Evolutionary conservation across 2,329 filamentous ascomycete genomes (phyloP), one percentile per base, ranked within the genome.

Genomic region (Herpomyces periplanetae): DNA sequence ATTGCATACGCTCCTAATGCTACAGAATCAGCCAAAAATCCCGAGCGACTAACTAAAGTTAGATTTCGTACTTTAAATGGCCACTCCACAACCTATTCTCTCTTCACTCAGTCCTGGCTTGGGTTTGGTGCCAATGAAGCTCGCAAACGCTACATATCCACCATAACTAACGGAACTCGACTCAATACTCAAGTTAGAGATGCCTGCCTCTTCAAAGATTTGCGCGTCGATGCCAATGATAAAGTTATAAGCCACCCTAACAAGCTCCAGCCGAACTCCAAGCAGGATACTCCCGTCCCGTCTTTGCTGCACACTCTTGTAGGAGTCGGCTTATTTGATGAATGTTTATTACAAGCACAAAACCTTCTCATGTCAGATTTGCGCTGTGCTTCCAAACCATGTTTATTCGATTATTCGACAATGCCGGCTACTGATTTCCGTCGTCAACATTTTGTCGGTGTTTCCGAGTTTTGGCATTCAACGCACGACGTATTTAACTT

Each of bases 391-490:
- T 63, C 87, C 31, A 41, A 60, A 11, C 80, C 84, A 0, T 96
- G 80, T 36, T 43, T 96, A 13, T 46, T 96, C 15, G 68, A 88
- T 29, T 73, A 80, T 1, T 58, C 75, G 26, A 71, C 91, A 33
- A 71, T 80, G 1, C 80, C 80, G 1, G 66, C 69, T 3, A 88
- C 96, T 26, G 80, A 96, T 34, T 96, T 91, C 32, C 62, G 80
- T 25, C 60, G 91, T 13, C 96, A 96, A 30, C 84, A 88, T 35
- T 96, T 96, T 31, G 61, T 96, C 11, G 80, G 80, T 5, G 75
- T 96, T 3, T 91, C 75, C 1, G 80, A 96, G 34, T 96, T 85
- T 39, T 96, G 80, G 75, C 80, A 96, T 36, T 85, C 75, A 0
- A 96, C 80, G 0, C 80, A 96, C 30, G 71, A 80, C 21, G 61